Evolutionary conservation across 2,329 filamentous ascomycete genomes (phyloP).

Genomic region (Leptographium procerum): DNA sequence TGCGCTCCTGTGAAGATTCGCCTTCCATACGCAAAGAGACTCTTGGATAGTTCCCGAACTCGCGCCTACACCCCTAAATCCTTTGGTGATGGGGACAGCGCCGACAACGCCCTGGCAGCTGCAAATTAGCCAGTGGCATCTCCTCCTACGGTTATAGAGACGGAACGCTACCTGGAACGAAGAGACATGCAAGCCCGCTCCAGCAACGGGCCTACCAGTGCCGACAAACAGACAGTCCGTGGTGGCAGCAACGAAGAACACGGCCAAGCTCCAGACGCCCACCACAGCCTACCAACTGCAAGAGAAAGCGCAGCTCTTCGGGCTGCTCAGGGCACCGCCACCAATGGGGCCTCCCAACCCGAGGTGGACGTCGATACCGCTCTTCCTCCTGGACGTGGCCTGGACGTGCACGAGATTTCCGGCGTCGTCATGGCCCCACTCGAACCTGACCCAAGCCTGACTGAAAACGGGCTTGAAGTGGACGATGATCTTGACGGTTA

Average conservation of each 20-base stretch:
- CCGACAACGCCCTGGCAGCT: neutral
- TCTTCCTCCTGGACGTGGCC: neutral
- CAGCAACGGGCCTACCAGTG: neutral
- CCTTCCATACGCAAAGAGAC: too few species aligned
- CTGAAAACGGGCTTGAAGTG: slow-evolving; percentile 8
- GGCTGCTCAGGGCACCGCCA: neutral
- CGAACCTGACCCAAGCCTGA: neutral
- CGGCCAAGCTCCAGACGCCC: neutral
- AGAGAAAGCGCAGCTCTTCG: neutral
- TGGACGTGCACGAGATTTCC: neutral
- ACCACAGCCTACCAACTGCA: neutral
- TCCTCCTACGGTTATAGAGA: neutral
- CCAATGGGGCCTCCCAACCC: too few species aligned
- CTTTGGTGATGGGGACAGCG: neutral
- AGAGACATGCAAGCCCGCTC: neutral
- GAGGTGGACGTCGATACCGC: neutral
- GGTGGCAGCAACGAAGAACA: neutral
- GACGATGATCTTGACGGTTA: slow-evolving; percentile 15
- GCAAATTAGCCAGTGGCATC: neutral
- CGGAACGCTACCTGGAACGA: neutral
- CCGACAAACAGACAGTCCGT: neutral
- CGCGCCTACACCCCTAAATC: neutral
- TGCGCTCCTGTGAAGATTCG: too few species aligned
- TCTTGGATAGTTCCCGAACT: too few species aligned
- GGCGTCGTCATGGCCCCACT: neutral